These are phyloP conservation scores for Pseudocercospora ulei DNA, from an alignment of 2,329 filamentous ascomycete genomes.

Conservation along the genomic window DNA sequence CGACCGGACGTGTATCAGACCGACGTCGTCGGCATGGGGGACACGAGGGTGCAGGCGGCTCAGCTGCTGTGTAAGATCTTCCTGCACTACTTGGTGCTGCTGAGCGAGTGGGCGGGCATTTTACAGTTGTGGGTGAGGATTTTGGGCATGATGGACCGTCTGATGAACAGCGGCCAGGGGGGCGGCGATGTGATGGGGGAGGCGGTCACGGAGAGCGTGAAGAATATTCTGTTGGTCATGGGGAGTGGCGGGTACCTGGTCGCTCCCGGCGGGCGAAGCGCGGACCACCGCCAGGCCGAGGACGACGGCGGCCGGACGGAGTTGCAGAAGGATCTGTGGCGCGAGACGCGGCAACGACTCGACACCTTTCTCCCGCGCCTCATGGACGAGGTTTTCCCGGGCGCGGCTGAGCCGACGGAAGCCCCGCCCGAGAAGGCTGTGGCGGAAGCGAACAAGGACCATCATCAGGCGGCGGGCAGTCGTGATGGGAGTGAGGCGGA, in stretches of 20 bases:
- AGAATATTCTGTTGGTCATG: constrained; percentile 95
- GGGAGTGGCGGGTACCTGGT: constrained; percentile 76
- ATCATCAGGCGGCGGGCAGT: no score
- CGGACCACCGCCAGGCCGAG: constrained; percentile 40
- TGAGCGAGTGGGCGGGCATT: constrained; percentile 81
- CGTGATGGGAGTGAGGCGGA: neutral
- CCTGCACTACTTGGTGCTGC: constrained; percentile 76
- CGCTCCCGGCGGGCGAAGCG: no score
- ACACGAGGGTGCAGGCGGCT: constrained; percentile 83
- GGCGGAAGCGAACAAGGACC: no score
- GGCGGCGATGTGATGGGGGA: constrained; percentile 62
- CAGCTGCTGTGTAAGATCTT: constrained; percentile 93
- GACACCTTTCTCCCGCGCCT: constrained; percentile 52
- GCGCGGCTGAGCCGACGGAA: constrained; percentile 29
- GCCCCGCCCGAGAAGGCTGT: no score
- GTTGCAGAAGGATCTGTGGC: constrained; percentile 49
- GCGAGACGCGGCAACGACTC: constrained; percentile 51
- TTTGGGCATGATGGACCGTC: constrained; percentile 86
- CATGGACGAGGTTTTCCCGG: constrained; percentile 51
- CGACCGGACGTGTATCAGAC: constrained; percentile 92
- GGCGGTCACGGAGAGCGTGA: constrained; percentile 86
- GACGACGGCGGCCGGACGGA: constrained; percentile 38
- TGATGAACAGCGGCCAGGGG: constrained; percentile 87
- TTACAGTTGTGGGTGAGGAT: constrained; percentile 86
- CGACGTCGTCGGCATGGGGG: constrained; percentile 86